Conservation (phyloP, 2,329 filamentous ascomycete genomes). For the Xylaria sp. region DNA sequence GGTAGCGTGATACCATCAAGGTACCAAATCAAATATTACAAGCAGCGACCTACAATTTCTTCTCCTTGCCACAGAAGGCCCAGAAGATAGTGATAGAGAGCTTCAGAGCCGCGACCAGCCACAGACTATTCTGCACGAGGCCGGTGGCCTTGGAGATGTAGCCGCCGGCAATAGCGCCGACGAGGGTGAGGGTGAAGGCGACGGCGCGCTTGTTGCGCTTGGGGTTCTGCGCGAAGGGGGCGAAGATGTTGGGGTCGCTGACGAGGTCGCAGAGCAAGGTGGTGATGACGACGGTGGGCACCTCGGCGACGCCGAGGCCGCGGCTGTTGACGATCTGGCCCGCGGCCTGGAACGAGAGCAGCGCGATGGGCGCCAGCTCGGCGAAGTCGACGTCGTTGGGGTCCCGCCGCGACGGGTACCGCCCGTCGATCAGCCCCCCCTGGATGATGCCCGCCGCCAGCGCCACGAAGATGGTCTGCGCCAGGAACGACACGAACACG, state of each 20-base stretch:
- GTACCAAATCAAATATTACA: background rate
- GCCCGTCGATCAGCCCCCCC: conserved; percentile 46
- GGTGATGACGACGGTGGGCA: conserved; percentile 67
- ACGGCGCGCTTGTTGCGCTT: conserved; percentile 62
- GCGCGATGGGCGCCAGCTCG: conserved; percentile 52
- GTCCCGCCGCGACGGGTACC: conserved; percentile 45
- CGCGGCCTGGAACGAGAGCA: conserved; percentile 66
- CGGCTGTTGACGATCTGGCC: conserved; percentile 66
- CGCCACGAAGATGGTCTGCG: conserved; percentile 46
- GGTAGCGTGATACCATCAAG: background rate
- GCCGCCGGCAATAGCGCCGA: conserved; percentile 61
- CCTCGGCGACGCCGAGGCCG: conserved; percentile 63
- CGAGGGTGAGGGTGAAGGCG: conserved; percentile 56
- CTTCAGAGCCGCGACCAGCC: conserved; percentile 60
- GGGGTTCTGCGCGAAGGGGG: conserved; percentile 56
- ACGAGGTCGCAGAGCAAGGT: conserved; percentile 65
- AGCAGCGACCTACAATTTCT: conserved; percentile 21
- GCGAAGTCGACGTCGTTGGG: conserved; percentile 44
- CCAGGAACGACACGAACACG: conserved; percentile 45
- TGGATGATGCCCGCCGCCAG: conserved; percentile 48
- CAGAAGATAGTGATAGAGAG: conserved; percentile 52
- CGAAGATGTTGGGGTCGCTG: conserved; percentile 62
- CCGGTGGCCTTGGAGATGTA: conserved; percentile 59
- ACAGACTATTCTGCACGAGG: conserved; percentile 58
- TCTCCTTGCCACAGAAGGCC: conserved; percentile 40